Conservation (phyloP, 345 rosid species). For the Populus simonii region DNA sequence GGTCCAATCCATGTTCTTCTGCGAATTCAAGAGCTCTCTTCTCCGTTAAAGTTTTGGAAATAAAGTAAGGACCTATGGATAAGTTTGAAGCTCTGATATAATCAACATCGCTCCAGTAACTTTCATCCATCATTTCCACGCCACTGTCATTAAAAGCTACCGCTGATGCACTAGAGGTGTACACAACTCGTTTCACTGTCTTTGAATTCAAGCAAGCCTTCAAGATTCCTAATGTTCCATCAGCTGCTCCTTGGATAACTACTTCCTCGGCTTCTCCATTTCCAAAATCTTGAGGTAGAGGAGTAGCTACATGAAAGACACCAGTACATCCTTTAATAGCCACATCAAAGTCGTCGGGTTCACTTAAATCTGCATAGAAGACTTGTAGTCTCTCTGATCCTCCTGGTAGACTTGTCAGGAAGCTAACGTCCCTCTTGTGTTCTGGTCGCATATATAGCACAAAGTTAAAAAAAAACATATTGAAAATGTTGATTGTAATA, state of each 20-base stretch:
- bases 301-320: conserved; percentile 34
- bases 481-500: background rate
- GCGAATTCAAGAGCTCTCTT: conserved; percentile 36
- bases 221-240: conserved; percentile 51
- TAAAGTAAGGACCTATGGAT: background rate
- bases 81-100: background rate
- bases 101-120: conserved; percentile 34
- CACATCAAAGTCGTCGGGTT: conserved; percentile 21
- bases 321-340: conserved; percentile 32
- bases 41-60: conserved; percentile 35
- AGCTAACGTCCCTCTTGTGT: conserved; percentile 46
- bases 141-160: background rate
- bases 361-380: conserved; percentile 27
- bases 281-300: conserved; percentile 12
- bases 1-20: conserved; percentile 28
- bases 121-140: conserved; percentile 28
- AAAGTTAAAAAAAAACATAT: background rate
- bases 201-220: conserved; percentile 48
- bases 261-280: conserved; percentile 45
- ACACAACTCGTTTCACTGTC: conserved; percentile 58
- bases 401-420: conserved; percentile 51
- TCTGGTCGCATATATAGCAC: conserved; percentile 21
- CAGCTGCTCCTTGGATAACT: conserved; percentile 42
- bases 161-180: conserved; percentile 51
- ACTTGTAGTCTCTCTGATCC: conserved; percentile 48